Evolutionary conservation across 2,329 filamentous ascomycete species (phyloP).

Genomic region (Aspergillus vadensis): DNA sequence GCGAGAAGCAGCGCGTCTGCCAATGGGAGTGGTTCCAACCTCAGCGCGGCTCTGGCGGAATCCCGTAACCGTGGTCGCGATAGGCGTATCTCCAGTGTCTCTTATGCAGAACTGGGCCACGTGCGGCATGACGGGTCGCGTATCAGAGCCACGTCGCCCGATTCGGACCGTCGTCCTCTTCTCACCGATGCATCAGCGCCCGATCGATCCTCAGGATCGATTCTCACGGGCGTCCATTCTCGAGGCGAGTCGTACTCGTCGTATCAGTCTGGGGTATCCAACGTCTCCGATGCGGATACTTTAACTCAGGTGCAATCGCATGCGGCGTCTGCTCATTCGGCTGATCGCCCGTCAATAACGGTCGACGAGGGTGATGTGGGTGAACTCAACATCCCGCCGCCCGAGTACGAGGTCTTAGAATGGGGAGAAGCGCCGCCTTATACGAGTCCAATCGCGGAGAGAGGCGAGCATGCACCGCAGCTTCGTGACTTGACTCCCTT

Average conservation of each 20-base stretch:
- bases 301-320: constrained; percentile 33
- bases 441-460: constrained; percentile 29
- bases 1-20: constrained; percentile 33
- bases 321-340: constrained; percentile 27
- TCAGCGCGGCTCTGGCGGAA: constrained; percentile 43
- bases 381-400: constrained; percentile 41
- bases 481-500: constrained; percentile 26
- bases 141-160: constrained; percentile 49
- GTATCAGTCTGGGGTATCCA: constrained; percentile 34
- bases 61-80: constrained; percentile 48
- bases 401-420: constrained; percentile 45
- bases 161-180: constrained; percentile 51
- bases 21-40: constrained; percentile 39
- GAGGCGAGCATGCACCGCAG: constrained; percentile 18
- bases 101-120: constrained; percentile 50
- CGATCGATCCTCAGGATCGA: constrained; percentile 31
- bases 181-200: constrained; percentile 40
- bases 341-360: constrained; percentile 21
- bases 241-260: constrained; percentile 41
- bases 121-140: constrained; percentile 53
- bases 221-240: constrained; percentile 30
- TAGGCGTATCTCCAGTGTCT: constrained; percentile 50
- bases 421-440: constrained; percentile 50
- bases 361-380: constrained; percentile 42
- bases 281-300: constrained; percentile 32